These are phyloP conservation scores for Talaromyces sp. DNA, from an alignment of 2,329 filamentous ascomycete species.

Conservation along the genomic window DNA sequence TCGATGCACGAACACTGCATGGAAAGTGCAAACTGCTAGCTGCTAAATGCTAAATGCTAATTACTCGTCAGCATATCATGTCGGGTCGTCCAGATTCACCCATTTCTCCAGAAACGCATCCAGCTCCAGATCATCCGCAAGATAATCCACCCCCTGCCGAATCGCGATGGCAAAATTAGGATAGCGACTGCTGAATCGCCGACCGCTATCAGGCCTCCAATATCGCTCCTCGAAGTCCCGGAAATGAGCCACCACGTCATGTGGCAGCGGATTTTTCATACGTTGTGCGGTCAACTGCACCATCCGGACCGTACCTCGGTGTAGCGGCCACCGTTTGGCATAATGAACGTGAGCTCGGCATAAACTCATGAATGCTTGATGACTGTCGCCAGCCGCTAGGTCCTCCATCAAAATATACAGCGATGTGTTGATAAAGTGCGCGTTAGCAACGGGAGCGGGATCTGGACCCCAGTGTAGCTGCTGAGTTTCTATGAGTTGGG, in stretches of 20 bases:
- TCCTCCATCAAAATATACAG: conserved; percentile 29
- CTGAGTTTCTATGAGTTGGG: conserved; percentile 25
- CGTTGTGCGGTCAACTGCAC: conserved; percentile 28
- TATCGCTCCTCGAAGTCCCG: conserved; percentile 23
- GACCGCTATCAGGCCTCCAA: conserved; percentile 21
- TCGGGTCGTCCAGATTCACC: conserved; percentile 18
- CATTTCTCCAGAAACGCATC: conserved; percentile 32
- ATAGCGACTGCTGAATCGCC: conserved; percentile 28
- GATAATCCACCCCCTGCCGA: neutral
- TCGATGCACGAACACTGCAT: too few relatives aligned
- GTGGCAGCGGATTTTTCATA: conserved; percentile 24
- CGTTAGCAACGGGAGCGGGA: conserved; percentile 26
- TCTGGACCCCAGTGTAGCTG: conserved; percentile 31
- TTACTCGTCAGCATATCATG: too few relatives aligned
- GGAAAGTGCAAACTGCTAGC: too few relatives aligned
- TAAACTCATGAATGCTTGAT: conserved; percentile 27
- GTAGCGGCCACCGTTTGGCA: conserved; percentile 27
- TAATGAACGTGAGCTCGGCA: conserved; percentile 27
- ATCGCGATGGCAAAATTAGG: conserved; percentile 20
- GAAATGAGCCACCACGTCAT: conserved; percentile 26
- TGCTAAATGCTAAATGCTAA: too few relatives aligned
- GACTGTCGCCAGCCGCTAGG: conserved; percentile 23
- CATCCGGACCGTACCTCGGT: conserved; percentile 28
- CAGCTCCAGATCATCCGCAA: conserved; percentile 21
- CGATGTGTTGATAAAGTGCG: conserved; percentile 27